These are phyloP conservation scores for Aspergillus fischeri DNA, from an alignment of 2,329 filamentous ascomycete genomes.

Conservation along the genomic window DNA sequence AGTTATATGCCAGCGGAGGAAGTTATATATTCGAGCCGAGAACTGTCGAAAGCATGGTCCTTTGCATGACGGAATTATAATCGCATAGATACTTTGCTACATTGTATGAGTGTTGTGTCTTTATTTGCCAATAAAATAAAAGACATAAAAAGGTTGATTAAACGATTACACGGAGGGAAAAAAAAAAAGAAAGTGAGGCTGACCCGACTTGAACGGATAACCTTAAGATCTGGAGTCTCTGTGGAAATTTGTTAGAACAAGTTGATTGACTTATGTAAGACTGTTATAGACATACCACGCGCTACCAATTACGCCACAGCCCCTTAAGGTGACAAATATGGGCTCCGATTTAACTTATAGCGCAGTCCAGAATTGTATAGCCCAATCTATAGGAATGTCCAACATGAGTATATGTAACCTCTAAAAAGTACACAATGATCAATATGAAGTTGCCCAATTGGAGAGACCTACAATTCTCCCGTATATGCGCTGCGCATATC, in stretches of 20 bases:
- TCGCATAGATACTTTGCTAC: no score
- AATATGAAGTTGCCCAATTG: no score
- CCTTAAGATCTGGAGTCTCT: not conserved
- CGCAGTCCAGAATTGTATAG: not conserved
- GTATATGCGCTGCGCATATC: not conserved
- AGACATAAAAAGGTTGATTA: no score
- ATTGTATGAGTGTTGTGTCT: no score
- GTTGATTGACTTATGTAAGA: not conserved
- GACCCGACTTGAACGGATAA: not conserved
- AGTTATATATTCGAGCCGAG: no score
- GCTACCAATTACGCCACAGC: not conserved
- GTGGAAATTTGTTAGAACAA: no score
- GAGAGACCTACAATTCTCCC: not conserved
- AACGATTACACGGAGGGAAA: not conserved
- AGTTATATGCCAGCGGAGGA: no score
- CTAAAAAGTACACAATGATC: no score
- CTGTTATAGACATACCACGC: not conserved
- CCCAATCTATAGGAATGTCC: not conserved
- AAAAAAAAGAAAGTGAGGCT: not conserved
- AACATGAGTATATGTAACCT: no score
- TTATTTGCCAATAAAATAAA: no score
- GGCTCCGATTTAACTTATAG: not conserved
- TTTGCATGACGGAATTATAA: no score
- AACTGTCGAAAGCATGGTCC: no score
- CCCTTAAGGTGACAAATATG: not conserved